Conservation (phyloP, 2,329 filamentous ascomycete genomes). For the Colletotrichum kahawae region DNA sequence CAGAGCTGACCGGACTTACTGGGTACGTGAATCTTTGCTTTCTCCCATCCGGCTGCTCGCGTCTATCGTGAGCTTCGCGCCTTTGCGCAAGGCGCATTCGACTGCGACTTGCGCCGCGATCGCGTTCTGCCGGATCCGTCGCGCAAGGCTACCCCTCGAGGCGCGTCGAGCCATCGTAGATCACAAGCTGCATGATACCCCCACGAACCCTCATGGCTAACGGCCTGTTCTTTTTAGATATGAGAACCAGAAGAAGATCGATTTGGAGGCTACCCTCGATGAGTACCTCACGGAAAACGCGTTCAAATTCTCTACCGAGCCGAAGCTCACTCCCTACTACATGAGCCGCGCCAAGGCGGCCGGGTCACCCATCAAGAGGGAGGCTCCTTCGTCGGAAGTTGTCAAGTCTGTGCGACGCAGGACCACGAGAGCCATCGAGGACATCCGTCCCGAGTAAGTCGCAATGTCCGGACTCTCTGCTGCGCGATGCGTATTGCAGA, state of each 20-base stretch:
- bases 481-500: background rate
- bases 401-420: slow-evolving; percentile 53
- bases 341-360: slow-evolving; percentile 64
- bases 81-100: background rate
- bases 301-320: slow-evolving; percentile 65
- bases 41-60: background rate
- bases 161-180: slow-evolving; percentile 16
- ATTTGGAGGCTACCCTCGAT: slow-evolving; percentile 79
- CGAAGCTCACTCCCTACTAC: slow-evolving; percentile 78
- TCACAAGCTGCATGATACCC: slow-evolving; percentile 23
- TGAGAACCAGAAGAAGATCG: slow-evolving; percentile 75
- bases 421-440: slow-evolving; percentile 49
- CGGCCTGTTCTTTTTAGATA: slow-evolving; percentile 53
- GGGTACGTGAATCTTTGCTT: slow-evolving; percentile 62
- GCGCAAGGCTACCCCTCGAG: slow-evolving; percentile 1
- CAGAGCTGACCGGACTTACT: slow-evolving; percentile 71
- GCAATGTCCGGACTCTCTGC: background rate
- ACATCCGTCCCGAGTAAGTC: slow-evolving; percentile 50
- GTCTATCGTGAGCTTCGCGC: background rate
- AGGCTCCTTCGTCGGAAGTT: slow-evolving; percentile 43
- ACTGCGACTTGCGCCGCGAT: background rate
- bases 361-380: slow-evolving; percentile 67
- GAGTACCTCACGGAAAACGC: slow-evolving; percentile 74
- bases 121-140: slow-evolving; percentile 22
- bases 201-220: slow-evolving; percentile 16